Evolutionary conservation across 2,329 filamentous ascomycete species (phyloP), one percentile per base, ranked within the genome.

Genomic region (Dactylellina cionopaga): DNA sequence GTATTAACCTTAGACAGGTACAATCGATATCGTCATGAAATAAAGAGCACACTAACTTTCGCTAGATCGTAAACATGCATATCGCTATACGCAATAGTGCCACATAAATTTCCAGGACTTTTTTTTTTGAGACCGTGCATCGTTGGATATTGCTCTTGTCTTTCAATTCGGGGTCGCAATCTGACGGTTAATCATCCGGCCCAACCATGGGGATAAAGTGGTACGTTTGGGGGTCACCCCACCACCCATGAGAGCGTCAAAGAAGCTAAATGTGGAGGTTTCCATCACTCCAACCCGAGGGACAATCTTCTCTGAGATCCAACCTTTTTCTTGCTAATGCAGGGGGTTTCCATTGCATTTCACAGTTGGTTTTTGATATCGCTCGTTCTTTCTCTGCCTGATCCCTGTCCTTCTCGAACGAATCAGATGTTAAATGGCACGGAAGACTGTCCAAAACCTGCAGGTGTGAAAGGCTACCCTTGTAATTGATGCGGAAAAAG

Each of bases 341-440:
- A 71, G 51, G 66, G 66, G 44, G 24, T 31, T 31, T 58, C 56
- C n/a, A n/a, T n/a, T n/a, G n/a, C n/a, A 43, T 71, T 62, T 58
- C 58, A 58, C 41, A 56, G 56, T 55, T 71, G 35, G 62, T 19
- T 63, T 43, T 58, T 17, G 58, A 63, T 71, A 71, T 71, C 66
- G 56, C 66, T 71, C 58, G 56, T 71, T 44, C 31, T 71, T 39
- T 71, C 58, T 71, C 58, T 52, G 10, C 35, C 66, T 41, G 49
- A 44, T 31, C 66, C 56, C 49, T 62, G 66, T 47, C 39, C 58
- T 72, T 72, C 68, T 72, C 54, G 68, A 72, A 65, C 68, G 68
- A 72, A 72, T 65, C 59, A 72, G 65, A 70, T 39, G 47, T 55
- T 60, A 71, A 49, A 52, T 54, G 52, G 51, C 68, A 72, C 68